phyloP scores from a whole-genome alignment of 2,329 filamentous ascomycete genomes.

The Ceratocystis alfenasii region DNA sequence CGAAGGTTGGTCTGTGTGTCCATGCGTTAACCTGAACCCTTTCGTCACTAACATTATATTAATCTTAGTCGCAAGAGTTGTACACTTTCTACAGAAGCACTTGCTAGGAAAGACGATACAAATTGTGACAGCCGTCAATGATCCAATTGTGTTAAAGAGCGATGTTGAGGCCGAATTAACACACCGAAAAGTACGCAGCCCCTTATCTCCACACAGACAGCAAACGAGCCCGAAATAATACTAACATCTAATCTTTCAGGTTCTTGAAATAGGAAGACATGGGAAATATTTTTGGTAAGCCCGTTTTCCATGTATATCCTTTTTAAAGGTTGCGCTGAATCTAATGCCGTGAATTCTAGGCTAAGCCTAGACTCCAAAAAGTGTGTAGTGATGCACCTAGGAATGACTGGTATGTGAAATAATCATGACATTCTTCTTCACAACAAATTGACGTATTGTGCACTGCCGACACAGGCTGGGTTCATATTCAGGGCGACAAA shows the following conservation, averaged over 20 bases:
- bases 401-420: constrained; percentile 46
- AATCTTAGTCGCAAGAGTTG: constrained; percentile 59
- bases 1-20: constrained; percentile 35
- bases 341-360: constrained; percentile 26
- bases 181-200: constrained; percentile 3
- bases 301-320: not conserved
- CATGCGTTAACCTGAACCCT: constrained; percentile 2
- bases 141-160: constrained; percentile 76
- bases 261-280: constrained; percentile 61
- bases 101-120: constrained; percentile 73
- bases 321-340: not conserved
- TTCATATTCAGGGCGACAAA: constrained; percentile 69
- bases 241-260: constrained; percentile 34
- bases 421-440: not conserved
- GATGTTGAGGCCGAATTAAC: constrained; percentile 56
- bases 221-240: not conserved
- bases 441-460: not conserved
- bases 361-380: constrained; percentile 57
- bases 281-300: constrained; percentile 88
- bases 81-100: constrained; percentile 71
- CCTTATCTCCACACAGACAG: not conserved
- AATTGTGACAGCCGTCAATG: constrained; percentile 59
- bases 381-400: constrained; percentile 81
- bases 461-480: constrained; percentile 48
- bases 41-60: not conserved